Base-by-base conservation (phyloP, 371 early-diverging fungal genomes). In the Modicella reniformis region DNA sequence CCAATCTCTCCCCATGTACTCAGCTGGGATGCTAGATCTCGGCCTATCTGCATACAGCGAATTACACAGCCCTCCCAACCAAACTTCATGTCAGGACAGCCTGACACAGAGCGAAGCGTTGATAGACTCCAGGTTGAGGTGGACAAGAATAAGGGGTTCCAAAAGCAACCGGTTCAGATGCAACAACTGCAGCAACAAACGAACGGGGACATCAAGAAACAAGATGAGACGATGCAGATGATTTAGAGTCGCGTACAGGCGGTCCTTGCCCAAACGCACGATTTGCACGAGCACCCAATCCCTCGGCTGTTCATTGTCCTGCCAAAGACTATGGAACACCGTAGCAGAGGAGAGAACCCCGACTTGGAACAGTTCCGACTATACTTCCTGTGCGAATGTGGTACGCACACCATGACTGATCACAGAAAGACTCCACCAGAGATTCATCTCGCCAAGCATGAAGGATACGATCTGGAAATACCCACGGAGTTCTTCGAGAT, bases 91-190 rank as follows among this genome's bases (percentile, higher is more conserved):
- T 37, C 37, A 37, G 37, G 37, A 37, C 5, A 8, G 8, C 37
- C 5, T 37, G 12, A 37, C 37, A 37, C 12, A 8, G 37, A 37
- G 12, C 37, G 37, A 37, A 37, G 12, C 37, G 5, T 37, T 37
- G 8, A 37, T 8, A 53, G 17, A 7, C 3, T 51, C 21, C 52
- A 51, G 25, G 9, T 15, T 9, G 37, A 55, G 25, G 23, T 0
- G 3, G 34, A 3, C 9, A 37, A 9, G 37, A 34, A 33, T 23
- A 21, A 9, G 37, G 34, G 12, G 23, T 25, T 57, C 57, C 23
- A 57, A n/a, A n/a, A n/a, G n/a, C n/a, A n/a, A n/a, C n/a, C n/a
- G 40, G 57, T 37, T 1, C 33, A 54, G 33, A 58, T 26, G 60
- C 21, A 10, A 28, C 17, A 25, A 13, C 10, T 28, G 1, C 28